phyloP scores from a whole-genome alignment of 2,329 filamentous ascomycete species.

The Paecilomyces formosus region DNA sequence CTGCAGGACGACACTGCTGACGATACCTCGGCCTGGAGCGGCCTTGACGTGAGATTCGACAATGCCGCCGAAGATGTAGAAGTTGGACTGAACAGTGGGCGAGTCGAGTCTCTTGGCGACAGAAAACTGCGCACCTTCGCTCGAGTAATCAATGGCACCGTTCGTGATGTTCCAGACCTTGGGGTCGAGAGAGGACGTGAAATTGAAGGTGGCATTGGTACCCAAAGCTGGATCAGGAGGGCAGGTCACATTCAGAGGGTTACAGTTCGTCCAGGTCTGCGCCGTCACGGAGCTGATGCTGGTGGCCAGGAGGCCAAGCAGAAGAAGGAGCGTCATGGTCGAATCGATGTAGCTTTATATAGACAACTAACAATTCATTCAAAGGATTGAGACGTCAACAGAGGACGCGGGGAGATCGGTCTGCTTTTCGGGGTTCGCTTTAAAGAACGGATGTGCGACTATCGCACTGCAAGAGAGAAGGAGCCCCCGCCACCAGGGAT shows the following conservation, averaged over 20 bases:
- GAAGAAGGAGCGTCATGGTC: conserved; percentile 11
- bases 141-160: conserved; percentile 56
- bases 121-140: conserved; percentile 62
- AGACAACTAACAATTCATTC: background rate
- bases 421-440: background rate
- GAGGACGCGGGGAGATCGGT: background rate
- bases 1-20: conserved; percentile 75
- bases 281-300: conserved; percentile 37
- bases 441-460: background rate
- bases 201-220: conserved; percentile 52
- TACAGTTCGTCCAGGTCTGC: conserved; percentile 71
- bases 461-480: background rate
- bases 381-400: background rate
- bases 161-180: conserved; percentile 62
- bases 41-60: conserved; percentile 74
- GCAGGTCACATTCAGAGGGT: conserved; percentile 66
- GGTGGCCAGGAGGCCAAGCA: conserved; percentile 19
- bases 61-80: conserved; percentile 80
- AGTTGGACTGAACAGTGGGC: conserved; percentile 69
- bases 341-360: background rate
- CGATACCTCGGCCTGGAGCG: conserved; percentile 64
- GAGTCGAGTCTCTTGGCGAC: conserved; percentile 65
- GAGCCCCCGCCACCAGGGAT: background rate
- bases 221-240: conserved; percentile 65
- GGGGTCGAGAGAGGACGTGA: conserved; percentile 48